Evolutionary conservation across 192 early-diverging fungal species (phyloP).

Genomic region (Radiomyces spectabilis): DNA sequence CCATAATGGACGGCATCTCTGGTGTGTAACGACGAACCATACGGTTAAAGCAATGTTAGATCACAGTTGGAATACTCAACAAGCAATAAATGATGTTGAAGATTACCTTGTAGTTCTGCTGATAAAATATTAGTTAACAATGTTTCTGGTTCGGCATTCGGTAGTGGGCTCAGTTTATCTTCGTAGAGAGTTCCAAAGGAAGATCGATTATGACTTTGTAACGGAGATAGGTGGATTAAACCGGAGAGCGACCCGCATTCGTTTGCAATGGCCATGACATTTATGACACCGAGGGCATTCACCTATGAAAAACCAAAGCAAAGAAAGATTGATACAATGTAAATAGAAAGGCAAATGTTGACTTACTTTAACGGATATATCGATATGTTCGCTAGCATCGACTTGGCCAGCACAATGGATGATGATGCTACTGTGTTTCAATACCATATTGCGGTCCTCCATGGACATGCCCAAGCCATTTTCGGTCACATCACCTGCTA

Average conservation of each 20-base stretch:
- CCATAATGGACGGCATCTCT: neutral
- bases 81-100: no score
- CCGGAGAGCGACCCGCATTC: constrained; percentile 16
- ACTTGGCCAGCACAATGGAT: constrained; percentile 43
- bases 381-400: constrained; percentile 34
- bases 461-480: constrained; percentile 31
- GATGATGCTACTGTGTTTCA: constrained; percentile 31
- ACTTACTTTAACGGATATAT: constrained; percentile 38
- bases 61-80: no score
- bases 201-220: constrained; percentile 4
- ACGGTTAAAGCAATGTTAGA: no score
- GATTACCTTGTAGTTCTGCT: no score
- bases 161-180: constrained; percentile 1
- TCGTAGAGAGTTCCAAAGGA: no score
- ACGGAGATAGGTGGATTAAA: constrained; percentile 23
- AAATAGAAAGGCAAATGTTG: neutral
- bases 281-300: constrained; percentile 22
- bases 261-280: constrained; percentile 20
- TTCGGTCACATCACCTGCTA: constrained; percentile 31
- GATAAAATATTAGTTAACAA: no score
- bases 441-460: constrained; percentile 25
- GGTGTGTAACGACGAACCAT: no score
- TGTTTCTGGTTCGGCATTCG: constrained; percentile 1
- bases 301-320: neutral
- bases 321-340: neutral